A percentile compares a stretch with the other conserved stretches of the same genome.
These are phyloP conservation scores for Tuber calosporum DNA, from an alignment of 495 filamentous ascomycete species.

Conservation along the genomic window DNA sequence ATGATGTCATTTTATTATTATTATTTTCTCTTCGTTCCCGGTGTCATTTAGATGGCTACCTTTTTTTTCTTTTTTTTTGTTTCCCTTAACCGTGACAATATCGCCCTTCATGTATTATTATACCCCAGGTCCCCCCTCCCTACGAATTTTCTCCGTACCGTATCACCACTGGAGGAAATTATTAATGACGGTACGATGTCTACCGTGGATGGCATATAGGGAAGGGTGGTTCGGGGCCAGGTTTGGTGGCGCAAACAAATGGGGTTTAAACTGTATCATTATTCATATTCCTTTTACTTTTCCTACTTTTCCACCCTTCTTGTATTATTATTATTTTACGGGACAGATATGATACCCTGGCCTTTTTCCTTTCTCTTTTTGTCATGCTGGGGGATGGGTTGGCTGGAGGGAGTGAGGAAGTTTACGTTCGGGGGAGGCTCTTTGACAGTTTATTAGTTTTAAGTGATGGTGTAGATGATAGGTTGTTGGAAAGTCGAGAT, in stretches of 20 bases:
- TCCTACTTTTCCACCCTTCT: constrained; percentile 1
- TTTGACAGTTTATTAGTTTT: constrained; percentile 12
- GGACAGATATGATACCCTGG: constrained; percentile 11
- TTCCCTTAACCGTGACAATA: not conserved
- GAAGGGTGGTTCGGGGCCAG: not conserved
- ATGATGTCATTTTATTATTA: not conserved
- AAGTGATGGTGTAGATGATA: constrained; percentile 5
- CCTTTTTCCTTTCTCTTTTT: constrained; percentile 3
- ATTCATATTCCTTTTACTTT: not conserved
- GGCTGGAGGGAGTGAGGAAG: not conserved
- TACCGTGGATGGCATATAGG: not conserved
- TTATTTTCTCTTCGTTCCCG: not conserved
- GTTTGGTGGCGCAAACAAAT: not conserved
- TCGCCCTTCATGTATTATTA: not conserved
- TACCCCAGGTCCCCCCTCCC: not conserved
- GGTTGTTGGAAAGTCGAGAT: constrained; percentile 9
- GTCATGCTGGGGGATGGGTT: not conserved
- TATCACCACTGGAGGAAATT: not conserved
- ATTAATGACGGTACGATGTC: not conserved
- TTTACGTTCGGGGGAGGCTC: constrained; percentile 12
- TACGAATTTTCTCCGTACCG: not conserved
- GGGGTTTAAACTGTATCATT: constrained; percentile 6
- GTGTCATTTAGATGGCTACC: not conserved
- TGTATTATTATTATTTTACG: constrained; percentile 18
- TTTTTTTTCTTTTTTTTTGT: not conserved